Percentiles rank a stretch among this genome's conserved stretches.
phyloP scores from a whole-genome alignment of 1,139 yeast species.

The Nakaseomyces bracarensis region DNA sequence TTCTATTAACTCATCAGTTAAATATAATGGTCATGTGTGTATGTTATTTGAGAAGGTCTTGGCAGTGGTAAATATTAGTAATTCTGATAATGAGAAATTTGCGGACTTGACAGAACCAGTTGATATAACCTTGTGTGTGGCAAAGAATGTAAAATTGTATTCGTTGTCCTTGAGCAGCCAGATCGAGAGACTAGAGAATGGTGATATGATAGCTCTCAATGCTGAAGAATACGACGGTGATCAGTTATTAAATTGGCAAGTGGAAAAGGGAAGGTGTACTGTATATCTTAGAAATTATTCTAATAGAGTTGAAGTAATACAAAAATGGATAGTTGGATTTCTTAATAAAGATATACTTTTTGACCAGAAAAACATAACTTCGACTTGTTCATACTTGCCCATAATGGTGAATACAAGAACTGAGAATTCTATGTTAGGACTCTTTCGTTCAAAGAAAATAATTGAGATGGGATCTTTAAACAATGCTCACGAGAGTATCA shows the following conservation, averaged over 20 bases:
- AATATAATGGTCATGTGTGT: constrained; percentile 20
- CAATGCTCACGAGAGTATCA: constrained; percentile 16
- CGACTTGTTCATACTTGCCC: constrained; percentile 25
- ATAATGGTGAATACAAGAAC: constrained; percentile 13
- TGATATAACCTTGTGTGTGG: background rate
- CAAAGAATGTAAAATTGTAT: background rate
- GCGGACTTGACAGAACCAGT: too few species aligned
- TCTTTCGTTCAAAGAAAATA: constrained; percentile 15
- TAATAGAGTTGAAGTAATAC: background rate
- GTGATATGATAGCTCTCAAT: constrained; percentile 13
- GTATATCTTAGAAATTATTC: background rate
- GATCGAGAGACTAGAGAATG: constrained; percentile 7
- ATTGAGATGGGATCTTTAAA: constrained; percentile 16
- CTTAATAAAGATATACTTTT: constrained; percentile 21
- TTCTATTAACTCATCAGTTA: constrained; percentile 15
- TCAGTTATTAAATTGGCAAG: background rate
- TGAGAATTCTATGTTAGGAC: constrained; percentile 15
- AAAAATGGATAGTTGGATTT: constrained; percentile 30
- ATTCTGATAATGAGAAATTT: too few species aligned
- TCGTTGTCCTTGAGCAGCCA: background rate
- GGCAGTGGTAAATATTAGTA: constrained; percentile 14
- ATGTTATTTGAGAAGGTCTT: constrained; percentile 25
- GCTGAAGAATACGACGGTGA: constrained; percentile 16
- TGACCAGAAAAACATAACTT: constrained; percentile 21
- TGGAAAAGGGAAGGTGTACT: background rate